Evolutionary conservation across 1,284 basidiomycete genomes (phyloP).

Genomic region (Volvariella volvacea): DNA sequence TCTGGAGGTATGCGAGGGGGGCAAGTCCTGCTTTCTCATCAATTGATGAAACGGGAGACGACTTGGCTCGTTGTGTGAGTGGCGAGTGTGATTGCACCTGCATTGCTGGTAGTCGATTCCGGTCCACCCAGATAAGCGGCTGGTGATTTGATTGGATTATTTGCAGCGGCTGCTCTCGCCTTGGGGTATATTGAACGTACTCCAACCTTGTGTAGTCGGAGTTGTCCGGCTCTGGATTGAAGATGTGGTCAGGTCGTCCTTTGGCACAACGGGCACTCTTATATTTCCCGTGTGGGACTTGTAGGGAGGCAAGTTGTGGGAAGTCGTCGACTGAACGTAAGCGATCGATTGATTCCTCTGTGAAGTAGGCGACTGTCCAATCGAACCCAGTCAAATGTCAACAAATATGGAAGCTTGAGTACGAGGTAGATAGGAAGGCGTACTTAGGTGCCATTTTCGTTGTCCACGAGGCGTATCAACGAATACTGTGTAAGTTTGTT

Average conservation of each 20-base stretch:
- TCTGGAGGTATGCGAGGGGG: conserved; percentile 47
- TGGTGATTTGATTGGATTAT: conserved; percentile 17
- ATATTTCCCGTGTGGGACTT: conserved; percentile 61
- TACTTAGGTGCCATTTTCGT: conserved; percentile 80
- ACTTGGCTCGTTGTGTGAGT: conserved; percentile 17
- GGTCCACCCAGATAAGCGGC: conserved; percentile 24
- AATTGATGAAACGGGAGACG: conserved; percentile 16
- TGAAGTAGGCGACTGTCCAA: conserved; percentile 70
- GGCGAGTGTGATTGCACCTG: conserved; percentile 7
- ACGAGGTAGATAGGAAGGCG: conserved; percentile 18
- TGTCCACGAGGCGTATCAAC: conserved; percentile 58
- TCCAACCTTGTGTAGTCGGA: conserved; percentile 31
- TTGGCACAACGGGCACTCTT: conserved; percentile 61
- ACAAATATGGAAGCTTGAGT: conserved; percentile 5
- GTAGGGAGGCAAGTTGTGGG: conserved; percentile 44
- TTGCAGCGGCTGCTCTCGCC: conserved; percentile 16
- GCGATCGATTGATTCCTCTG: conserved; percentile 53
- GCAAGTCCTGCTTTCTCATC: conserved; percentile 33
- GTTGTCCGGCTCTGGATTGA: conserved; percentile 32
- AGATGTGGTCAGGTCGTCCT: conserved; percentile 42
- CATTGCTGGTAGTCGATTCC: conserved; percentile 11
- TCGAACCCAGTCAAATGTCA: conserved; percentile 3
- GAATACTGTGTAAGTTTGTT: conserved; percentile 76
- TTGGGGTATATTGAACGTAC: conserved; percentile 34
- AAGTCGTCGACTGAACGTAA: conserved; percentile 59